phyloP scores from a whole-genome alignment of 1,139 yeast genomes.

The Saccharomyces uvarum region DNA sequence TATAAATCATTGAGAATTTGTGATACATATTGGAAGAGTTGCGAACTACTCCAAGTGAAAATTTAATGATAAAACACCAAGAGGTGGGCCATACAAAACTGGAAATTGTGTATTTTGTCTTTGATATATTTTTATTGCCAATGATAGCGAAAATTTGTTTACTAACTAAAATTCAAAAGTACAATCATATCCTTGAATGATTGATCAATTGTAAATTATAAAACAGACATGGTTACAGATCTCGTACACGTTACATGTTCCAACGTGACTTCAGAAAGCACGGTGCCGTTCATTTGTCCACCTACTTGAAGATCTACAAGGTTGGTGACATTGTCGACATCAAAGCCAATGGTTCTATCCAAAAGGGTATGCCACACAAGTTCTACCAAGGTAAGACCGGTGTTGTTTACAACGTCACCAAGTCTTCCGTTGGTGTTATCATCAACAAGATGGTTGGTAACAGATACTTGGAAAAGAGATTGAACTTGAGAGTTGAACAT shows the following conservation, averaged over 20 bases:
- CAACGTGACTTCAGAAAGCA: conserved; percentile 99
- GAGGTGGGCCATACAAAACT: not conserved
- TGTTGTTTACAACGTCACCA: conserved; percentile 97
- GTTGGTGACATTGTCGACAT: conserved; percentile 99
- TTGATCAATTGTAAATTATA: conserved; percentile 4
- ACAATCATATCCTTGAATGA: not conserved
- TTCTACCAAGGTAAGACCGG: conserved; percentile 99
- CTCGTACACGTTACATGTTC: conserved; percentile 99
- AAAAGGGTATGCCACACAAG: conserved; percentile 99
- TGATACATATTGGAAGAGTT: not conserved
- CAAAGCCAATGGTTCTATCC: conserved; percentile 98
- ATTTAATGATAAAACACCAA: not conserved
- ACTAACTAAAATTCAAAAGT: not conserved
- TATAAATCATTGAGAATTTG: not conserved
- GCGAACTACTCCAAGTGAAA: not conserved
- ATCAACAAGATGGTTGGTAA: conserved; percentile 97
- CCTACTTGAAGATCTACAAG: conserved; percentile 95
- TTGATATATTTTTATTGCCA: not conserved
- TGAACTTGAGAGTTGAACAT: conserved; percentile 97
- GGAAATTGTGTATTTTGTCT: not conserved
- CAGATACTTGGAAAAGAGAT: conserved; percentile 98
- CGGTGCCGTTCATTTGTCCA: conserved; percentile 89
- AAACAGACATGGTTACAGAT: conserved; percentile 95
- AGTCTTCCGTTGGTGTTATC: conserved; percentile 95
- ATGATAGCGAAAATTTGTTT: not conserved